These are phyloP conservation scores for Hypoxylon sp. DNA, from an alignment of 2,329 filamentous ascomycete species.

Conservation along the genomic window DNA sequence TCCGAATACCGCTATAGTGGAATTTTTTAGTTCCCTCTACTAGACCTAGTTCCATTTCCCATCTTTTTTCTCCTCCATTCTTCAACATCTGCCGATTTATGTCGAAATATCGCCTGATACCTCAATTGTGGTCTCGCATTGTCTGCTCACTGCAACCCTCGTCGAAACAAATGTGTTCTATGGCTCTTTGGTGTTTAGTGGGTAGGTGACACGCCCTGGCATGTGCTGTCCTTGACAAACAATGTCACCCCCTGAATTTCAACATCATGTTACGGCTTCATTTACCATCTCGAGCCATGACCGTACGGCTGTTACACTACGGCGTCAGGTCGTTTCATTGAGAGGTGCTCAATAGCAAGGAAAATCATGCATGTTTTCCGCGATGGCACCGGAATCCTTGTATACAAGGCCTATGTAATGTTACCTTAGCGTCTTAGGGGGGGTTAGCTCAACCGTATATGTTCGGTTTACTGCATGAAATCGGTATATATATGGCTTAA, in stretches of 20 bases:
- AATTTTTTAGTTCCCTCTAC: background rate
- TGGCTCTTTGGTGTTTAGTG: background rate
- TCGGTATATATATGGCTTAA: too few relatives aligned
- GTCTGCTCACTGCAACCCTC: background rate
- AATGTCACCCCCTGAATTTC: background rate
- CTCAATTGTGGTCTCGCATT: background rate
- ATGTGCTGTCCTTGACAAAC: background rate
- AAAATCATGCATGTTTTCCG: background rate
- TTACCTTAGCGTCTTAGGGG: too few relatives aligned
- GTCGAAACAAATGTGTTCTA: background rate
- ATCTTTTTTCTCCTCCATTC: background rate
- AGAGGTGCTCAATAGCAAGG: background rate
- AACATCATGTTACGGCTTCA: conserved; percentile 16
- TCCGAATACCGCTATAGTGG: background rate
- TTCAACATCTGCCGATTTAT: background rate
- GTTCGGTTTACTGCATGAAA: too few relatives aligned
- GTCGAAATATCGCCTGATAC: background rate
- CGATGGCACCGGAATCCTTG: background rate
- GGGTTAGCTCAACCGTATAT: too few relatives aligned
- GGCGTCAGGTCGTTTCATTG: background rate
- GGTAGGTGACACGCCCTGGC: background rate
- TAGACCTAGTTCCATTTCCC: background rate
- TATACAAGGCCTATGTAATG: background rate
- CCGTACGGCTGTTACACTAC: conserved; percentile 4
- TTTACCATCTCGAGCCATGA: conserved; percentile 19